Conservation (phyloP, 2,329 filamentous ascomycete genomes). For the Tolypocladium capitatum region DNA sequence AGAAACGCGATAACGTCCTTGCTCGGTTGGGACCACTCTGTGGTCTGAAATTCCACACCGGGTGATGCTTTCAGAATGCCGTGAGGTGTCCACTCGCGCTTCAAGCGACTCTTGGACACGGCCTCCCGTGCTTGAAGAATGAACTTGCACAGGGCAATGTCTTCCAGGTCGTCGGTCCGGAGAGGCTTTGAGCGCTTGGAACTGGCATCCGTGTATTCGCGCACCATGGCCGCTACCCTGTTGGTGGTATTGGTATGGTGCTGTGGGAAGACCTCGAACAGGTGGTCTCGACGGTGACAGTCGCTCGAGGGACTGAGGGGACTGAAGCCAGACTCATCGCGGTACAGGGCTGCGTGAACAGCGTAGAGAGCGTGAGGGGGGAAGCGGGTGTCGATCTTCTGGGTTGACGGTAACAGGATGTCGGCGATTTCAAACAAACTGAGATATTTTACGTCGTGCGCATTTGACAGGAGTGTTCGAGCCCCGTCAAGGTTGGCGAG, state of each 20-base stretch:
- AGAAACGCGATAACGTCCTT: conserved; percentile 52
- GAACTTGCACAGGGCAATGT: conserved; percentile 27
- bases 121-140: conserved; percentile 31
- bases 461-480: conserved; percentile 24
- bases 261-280: conserved; percentile 44
- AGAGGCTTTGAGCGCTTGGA: conserved; percentile 7
- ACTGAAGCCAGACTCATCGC: conserved; percentile 47
- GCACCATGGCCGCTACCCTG: conserved; percentile 18
- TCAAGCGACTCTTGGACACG: conserved; percentile 37
- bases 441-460: conserved; percentile 27
- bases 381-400: conserved; percentile 24
- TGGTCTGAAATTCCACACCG: conserved; percentile 9
- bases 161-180: conserved; percentile 6
- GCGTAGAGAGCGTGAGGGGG: conserved; percentile 47
- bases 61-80: conserved; percentile 27
- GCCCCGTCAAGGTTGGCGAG: conserved; percentile 34
- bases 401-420: conserved; percentile 23
- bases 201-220: conserved; percentile 15
- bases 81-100: conserved; percentile 33
- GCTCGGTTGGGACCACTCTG: conserved; percentile 16
- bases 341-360: conserved; percentile 50
- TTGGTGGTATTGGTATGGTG: conserved; percentile 15
- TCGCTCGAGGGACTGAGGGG: conserved; percentile 33
- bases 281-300: conserved; percentile 33
- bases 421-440: conserved; percentile 38